Conservation (phyloP, 75 land plant species). For the Chamaecyparis obtusa region DNA sequence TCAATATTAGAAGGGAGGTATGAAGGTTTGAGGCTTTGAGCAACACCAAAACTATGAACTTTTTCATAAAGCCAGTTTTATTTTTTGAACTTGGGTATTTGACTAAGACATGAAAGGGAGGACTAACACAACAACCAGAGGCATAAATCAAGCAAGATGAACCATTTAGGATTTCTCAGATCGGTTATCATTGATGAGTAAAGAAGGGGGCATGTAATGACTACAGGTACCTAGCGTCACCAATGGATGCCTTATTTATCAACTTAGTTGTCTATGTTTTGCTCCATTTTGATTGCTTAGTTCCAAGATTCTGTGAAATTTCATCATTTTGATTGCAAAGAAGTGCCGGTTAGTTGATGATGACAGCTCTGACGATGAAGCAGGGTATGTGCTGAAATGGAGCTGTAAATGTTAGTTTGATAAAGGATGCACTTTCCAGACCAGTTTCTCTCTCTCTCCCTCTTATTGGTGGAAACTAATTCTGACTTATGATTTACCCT, state of each 20-base stretch:
- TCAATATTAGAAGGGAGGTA: too few species aligned
- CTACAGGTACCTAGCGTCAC: too few species aligned
- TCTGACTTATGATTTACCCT: not conserved
- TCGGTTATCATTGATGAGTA: too few species aligned
- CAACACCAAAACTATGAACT: too few species aligned
- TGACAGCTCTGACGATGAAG: not conserved
- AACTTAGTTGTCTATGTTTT: not conserved
- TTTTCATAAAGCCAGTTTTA: too few species aligned
- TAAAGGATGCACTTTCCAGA: not conserved
- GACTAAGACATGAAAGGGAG: too few species aligned
- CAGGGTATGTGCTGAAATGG: not conserved
- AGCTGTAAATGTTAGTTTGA: not conserved
- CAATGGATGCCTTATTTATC: not conserved
- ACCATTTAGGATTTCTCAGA: too few species aligned
- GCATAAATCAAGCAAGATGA: too few species aligned
- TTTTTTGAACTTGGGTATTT: too few species aligned
- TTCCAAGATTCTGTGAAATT: not conserved
- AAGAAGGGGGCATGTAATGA: too few species aligned
- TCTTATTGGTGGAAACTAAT: not conserved
- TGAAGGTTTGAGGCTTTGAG: too few species aligned
- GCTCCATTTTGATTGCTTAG: not conserved
- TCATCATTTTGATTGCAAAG: not conserved
- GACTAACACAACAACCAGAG: too few species aligned
- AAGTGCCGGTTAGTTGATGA: not conserved
- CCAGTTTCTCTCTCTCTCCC: not conserved